Evolutionary conservation across 495 filamentous ascomycete species (phyloP), one percentile per base, ranked within the genome.

Genomic region (Penicillium canescens): DNA sequence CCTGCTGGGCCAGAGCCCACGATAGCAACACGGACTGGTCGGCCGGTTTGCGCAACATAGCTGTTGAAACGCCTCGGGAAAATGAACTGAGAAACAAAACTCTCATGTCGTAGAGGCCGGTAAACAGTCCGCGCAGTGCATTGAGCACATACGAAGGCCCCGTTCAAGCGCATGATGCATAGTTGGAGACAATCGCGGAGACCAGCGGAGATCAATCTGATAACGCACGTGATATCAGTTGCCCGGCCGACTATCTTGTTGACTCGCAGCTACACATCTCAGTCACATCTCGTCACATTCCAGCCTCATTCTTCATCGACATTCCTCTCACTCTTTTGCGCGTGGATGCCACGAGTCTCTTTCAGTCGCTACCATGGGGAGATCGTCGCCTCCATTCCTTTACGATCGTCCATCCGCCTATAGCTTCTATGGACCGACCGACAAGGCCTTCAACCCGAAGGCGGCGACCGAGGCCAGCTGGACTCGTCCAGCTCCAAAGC

Each of bases 1-100:
- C 94, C 94, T 39, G 95, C 94, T 5, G 94, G 94, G 0, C 94
- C 94, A 34, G 95, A 97, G 47, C 94, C 94, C 63, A 98, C 86
- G 48, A 98, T 80, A 58, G 92, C 94, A 56, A 98, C 78, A 34
- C 88, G 86, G 52, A 89, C 82, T 0, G 86, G 86, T 24, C 78
- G 75, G 34, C 73, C 77, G 61, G 75, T 55, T 36, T 67, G 65
- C 36, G 67, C 60, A 14, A 60, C 53, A 56, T 73, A 57, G 40
- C 71, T 76, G 55, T 63, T 66, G 24, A 63, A 56, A 20, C 70
- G 69, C 23, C 62, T 59, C 28, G 28, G 28, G 3, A 45, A 54
- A 18, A 41, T 38, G 14, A 46, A 50, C 13, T 37, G 56, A 8
- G 61, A 43, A 0, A 54, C 8, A 14, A 44, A 14, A 4, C 42